Conservation (phyloP, 495 filamentous ascomycete species). For the Aspergillus coremiiformis region DNA sequence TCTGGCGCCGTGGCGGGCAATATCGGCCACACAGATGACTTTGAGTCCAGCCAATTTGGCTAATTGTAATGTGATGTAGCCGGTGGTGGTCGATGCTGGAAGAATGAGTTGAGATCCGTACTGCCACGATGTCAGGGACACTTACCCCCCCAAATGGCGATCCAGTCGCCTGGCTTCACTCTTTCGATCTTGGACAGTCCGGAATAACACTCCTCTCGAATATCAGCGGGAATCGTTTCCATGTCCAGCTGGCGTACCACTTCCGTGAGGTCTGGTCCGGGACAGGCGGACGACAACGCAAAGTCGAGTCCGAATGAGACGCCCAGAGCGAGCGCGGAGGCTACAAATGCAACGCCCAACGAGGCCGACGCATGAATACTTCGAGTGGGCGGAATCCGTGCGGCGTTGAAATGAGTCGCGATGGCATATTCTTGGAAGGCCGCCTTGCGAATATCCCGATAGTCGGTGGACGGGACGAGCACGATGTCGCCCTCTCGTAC, state of each 20-base stretch:
- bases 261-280: slow-evolving; percentile 48
- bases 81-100: slow-evolving; percentile 54
- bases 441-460: slow-evolving; percentile 60
- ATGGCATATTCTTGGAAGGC: slow-evolving; percentile 64
- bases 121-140: no score
- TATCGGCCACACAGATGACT: slow-evolving; percentile 52
- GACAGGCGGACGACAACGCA: slow-evolving; percentile 18
- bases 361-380: slow-evolving; percentile 48
- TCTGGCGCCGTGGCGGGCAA: slow-evolving; percentile 51
- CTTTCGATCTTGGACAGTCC: slow-evolving; percentile 35
- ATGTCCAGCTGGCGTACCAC: slow-evolving; percentile 32
- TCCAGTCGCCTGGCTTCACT: slow-evolving; percentile 50
- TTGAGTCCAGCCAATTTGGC: slow-evolving; percentile 52
- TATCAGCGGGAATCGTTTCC: slow-evolving; percentile 42
- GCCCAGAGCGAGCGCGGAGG: slow-evolving; percentile 50
- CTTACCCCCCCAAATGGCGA: slow-evolving; percentile 63
- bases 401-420: slow-evolving; percentile 55
- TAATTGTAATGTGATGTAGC: slow-evolving; percentile 51
- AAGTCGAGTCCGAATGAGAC: slow-evolving; percentile 58
- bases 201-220: slow-evolving; percentile 47
- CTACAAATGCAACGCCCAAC: slow-evolving; percentile 58
- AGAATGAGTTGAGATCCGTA: no score
- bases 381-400: slow-evolving; percentile 43
- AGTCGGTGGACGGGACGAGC: slow-evolving; percentile 60
- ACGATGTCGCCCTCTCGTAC: slow-evolving; percentile 51